Evolutionary conservation across 805 yeast genomes (phyloP).

Genomic region (Hanseniaspora meyeri): DNA sequence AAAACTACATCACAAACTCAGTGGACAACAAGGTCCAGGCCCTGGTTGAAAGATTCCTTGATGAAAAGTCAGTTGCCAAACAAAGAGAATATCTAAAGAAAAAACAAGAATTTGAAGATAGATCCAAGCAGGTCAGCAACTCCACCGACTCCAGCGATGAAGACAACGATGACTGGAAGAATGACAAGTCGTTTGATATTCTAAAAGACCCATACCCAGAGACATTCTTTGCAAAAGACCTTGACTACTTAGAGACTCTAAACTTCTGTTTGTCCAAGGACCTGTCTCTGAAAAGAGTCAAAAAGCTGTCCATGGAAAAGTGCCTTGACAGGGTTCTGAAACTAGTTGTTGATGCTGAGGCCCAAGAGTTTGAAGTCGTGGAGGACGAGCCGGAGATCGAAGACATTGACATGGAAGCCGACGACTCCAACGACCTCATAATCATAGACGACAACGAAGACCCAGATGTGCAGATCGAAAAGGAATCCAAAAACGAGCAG

Average conservation of each 20-base stretch:
- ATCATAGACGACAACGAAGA: slow-evolving; percentile 4
- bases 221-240: slow-evolving; percentile 52
- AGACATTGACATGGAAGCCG: slow-evolving; percentile 21
- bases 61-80: slow-evolving; percentile 42
- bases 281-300: slow-evolving; percentile 53
- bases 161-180: slow-evolving; percentile 17
- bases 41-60: slow-evolving; percentile 44
- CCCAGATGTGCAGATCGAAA: slow-evolving; percentile 16
- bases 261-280: slow-evolving; percentile 54
- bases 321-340: slow-evolving; percentile 49
- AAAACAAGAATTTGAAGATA: slow-evolving; percentile 18
- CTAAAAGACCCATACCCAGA: slow-evolving; percentile 27
- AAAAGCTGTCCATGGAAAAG: slow-evolving; percentile 49
- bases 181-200: slow-evolving; percentile 17
- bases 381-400: slow-evolving; percentile 20
- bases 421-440: slow-evolving; percentile 29
- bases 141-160: slow-evolving; percentile 9
- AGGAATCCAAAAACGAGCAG: slow-evolving; percentile 20
- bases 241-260: slow-evolving; percentile 40
- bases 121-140: slow-evolving; percentile 21
- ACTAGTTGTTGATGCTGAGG: slow-evolving; percentile 48
- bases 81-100: slow-evolving; percentile 25
- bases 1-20: slow-evolving; percentile 22
- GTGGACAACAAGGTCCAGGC: slow-evolving; percentile 48
- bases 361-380: slow-evolving; percentile 36